Conservation (phyloP, 768 basidiomycete genomes). For the Crepidotus variabilis region DNA sequence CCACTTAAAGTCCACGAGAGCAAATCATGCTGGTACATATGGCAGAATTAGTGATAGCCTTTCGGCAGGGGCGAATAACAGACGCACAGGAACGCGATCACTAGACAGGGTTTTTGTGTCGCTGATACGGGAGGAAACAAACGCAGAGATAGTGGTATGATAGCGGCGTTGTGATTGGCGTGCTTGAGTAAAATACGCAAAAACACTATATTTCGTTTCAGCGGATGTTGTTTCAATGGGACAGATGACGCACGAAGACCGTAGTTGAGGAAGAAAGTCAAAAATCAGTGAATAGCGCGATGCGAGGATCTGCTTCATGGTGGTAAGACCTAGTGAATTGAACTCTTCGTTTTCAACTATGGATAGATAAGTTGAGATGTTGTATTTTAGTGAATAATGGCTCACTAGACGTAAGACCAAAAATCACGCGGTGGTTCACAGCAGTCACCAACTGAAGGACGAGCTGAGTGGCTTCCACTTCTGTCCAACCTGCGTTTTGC, state of each 20-base stretch:
- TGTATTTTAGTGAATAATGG: not conserved
- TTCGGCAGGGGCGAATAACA: too few species aligned
- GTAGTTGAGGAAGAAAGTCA: conserved; percentile 12
- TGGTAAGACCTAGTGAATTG: not conserved
- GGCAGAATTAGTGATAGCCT: too few species aligned
- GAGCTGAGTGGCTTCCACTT: conserved; percentile 20
- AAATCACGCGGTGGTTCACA: conserved; percentile 41
- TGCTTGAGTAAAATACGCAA: too few species aligned
- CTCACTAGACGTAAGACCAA: conserved; percentile 48
- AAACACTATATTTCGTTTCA: conserved; percentile 21
- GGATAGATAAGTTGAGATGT: too few species aligned
- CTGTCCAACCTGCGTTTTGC: conserved; percentile 36
- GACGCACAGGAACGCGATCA: too few species aligned
- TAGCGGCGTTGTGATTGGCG: too few species aligned
- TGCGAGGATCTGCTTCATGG: conserved; percentile 2
- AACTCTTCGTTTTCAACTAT: not conserved
- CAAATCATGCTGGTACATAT: too few species aligned
- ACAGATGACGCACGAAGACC: conserved; percentile 12
- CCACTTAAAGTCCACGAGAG: too few species aligned
- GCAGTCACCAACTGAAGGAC: conserved; percentile 34
- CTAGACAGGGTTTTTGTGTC: too few species aligned
- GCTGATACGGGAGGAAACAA: too few species aligned
- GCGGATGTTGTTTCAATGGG: conserved; percentile 18
- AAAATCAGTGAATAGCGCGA: conserved; percentile 14
- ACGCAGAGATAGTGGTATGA: too few species aligned